Evolutionary conservation across 1,284 basidiomycete genomes (phyloP), one percentile per base, ranked within the genome.

Genomic region (Neonothopanus nambi): DNA sequence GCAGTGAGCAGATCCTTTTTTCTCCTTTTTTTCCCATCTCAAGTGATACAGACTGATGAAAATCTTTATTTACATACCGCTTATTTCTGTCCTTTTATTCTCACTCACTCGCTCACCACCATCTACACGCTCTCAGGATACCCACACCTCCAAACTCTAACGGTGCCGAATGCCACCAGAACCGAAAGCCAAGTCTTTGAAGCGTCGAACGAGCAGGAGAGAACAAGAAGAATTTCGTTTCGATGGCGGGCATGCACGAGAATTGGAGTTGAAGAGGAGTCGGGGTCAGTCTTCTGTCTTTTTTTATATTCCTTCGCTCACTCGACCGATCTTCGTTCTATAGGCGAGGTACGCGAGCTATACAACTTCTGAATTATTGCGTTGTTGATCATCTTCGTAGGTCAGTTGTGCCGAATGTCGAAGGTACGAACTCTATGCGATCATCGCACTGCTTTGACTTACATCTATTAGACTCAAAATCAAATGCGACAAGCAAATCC

Each of bases 401-500:
- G 82, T 86, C 62, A 83, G 80, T 61, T 86, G 84, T 69, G 84
- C 84, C 61, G 84, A 86, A 68, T 86, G 84, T 69, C 70, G 77
- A 59, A 72, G 76, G 76, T 77, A 63, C n/a, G 47, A 41, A 17
- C n/a, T 40, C 48, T 39, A 75, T 80, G 75, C 76, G 79, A 79
- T 77, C 67, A 76, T 71, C 72, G 72, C 70, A 68, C 62, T 50
- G 30, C 37, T 45, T 43, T 52, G 45, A 37, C 55, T 43, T 3
- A 24, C 39, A 35, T 33, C 36, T 35, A 46, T 17, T 33, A 87
- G 87, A 69, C 77, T 84, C 67, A 88, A 86, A 69, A 81, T 86
- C 61, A 85, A 83, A 64, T 89, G 87, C 70, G 85, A 89, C 77
- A 89, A 87, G 74, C 78, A 85, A 58, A 85, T 89, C 55, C 85